phyloP scores from a whole-genome alignment of 192 early-diverging fungal species.

The Linnemannia exigua region DNA sequence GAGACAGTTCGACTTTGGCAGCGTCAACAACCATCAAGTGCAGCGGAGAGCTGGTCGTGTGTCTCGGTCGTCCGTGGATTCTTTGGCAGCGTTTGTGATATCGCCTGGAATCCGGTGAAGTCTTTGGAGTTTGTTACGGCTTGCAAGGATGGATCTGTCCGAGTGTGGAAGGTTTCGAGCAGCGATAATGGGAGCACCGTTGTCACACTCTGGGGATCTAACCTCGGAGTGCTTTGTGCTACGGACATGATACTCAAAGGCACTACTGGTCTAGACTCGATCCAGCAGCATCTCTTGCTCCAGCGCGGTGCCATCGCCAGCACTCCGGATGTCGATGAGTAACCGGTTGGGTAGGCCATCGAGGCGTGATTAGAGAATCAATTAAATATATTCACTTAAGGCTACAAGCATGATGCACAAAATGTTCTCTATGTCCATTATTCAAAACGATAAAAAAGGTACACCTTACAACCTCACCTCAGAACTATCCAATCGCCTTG shows the following conservation, averaged over 20 bases:
- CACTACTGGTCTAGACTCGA: not conserved
- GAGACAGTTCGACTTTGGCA: not conserved
- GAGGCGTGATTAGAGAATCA: no score
- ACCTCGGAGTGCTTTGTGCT: not conserved
- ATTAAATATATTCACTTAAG: no score
- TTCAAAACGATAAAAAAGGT: no score
- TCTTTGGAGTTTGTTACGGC: not conserved
- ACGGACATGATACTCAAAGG: not conserved
- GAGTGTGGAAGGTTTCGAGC: not conserved
- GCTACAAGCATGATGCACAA: no score
- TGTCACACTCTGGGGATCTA: not conserved
- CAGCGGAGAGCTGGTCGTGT: not conserved
- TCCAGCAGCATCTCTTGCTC: not conserved
- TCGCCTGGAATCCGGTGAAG: not conserved
- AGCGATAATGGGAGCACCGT: not conserved
- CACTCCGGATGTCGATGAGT: no score
- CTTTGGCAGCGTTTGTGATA: not conserved
- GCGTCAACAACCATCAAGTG: not conserved
- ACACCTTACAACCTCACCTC: no score
- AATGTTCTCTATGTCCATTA: no score
- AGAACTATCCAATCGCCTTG: conserved; percentile 31
- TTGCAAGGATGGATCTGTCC: not conserved
- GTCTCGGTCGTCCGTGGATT: not conserved
- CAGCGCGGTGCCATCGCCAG: not conserved
- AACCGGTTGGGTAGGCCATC: no score